Conservation (phyloP, 305 asterid genomes). For the Fraxinus angustifolia region DNA sequence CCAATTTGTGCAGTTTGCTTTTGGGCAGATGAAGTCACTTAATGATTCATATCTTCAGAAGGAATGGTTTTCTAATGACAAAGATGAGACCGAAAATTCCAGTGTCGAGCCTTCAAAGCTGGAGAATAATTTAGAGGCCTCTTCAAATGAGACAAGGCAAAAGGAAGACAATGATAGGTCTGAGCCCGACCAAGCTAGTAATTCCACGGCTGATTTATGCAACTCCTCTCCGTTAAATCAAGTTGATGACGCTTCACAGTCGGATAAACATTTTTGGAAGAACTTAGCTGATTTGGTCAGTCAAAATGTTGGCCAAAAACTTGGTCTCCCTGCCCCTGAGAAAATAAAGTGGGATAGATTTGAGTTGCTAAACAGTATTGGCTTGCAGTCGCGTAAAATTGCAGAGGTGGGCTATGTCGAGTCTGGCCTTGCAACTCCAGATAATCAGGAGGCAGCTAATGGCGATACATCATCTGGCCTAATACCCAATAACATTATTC, state of each 20-base stretch:
- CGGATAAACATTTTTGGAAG: slow-evolving; percentile 80
- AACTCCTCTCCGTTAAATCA: slow-evolving; percentile 25
- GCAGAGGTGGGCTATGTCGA: slow-evolving; percentile 81
- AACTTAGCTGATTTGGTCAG: slow-evolving; percentile 58
- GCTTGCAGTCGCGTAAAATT: slow-evolving; percentile 56
- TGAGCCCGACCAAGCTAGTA: slow-evolving; percentile 23
- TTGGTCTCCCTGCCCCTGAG: slow-evolving; percentile 68
- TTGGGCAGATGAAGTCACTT: slow-evolving; percentile 71
- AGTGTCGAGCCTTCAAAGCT: slow-evolving; percentile 1
- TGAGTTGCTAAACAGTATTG: slow-evolving; percentile 64
- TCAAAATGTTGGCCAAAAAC: slow-evolving; percentile 57
- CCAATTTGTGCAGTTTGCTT: slow-evolving; percentile 88
- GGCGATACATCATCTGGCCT: slow-evolving; percentile 33
- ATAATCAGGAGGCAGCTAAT: slow-evolving; percentile 32
- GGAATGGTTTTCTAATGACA: slow-evolving; percentile 41
- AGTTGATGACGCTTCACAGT: slow-evolving; percentile 38
- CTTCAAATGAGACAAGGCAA: slow-evolving; percentile 29
- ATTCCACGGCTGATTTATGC: slow-evolving; percentile 17
- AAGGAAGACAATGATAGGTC: slow-evolving; percentile 17
- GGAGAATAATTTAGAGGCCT: slow-evolving; percentile 20
- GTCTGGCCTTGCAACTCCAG: slow-evolving; percentile 87
- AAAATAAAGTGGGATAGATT: slow-evolving; percentile 81
- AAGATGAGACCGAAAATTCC: slow-evolving; percentile 3
- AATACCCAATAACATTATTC: slow-evolving; percentile 27
- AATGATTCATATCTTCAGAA: slow-evolving; percentile 61